A percentile compares a stretch with the other conserved stretches of the same genome.
Evolutionary conservation across 441 rosid species (phyloP).

Genomic region (Pelargonium cotyledonis): DNA sequence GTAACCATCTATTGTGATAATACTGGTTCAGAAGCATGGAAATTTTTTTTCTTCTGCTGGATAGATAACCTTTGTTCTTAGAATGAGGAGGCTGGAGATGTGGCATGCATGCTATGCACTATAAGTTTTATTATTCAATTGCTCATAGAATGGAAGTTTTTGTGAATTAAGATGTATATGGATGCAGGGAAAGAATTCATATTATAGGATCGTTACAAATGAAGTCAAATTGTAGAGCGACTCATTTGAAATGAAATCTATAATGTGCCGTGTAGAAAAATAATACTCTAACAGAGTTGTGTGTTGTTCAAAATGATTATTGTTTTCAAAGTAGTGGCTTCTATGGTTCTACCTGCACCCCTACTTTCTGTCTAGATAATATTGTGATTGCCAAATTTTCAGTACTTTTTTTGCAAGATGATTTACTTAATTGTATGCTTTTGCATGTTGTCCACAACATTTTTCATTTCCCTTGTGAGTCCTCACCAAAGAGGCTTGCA

Average conservation of each 20-base stretch:
- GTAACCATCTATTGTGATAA: not conserved
- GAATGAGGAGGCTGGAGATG: not conserved
- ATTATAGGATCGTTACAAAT: not conserved
- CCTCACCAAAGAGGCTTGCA: not conserved
- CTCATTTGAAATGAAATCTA: no score
- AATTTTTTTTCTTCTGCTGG: not conserved
- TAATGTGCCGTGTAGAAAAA: no score
- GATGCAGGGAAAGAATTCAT: not conserved
- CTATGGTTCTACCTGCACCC: not conserved
- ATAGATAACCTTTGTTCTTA: not conserved
- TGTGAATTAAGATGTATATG: not conserved
- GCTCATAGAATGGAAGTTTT: not conserved
- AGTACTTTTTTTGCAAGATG: not conserved
- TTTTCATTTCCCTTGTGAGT: not conserved
- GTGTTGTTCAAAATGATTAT: not conserved
- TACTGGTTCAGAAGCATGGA: not conserved
- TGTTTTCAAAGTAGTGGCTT: not conserved
- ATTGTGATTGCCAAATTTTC: not conserved
- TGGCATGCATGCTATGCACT: not conserved
- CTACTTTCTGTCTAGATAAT: not conserved
- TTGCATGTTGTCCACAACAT: not conserved
- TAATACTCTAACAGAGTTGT: not conserved
- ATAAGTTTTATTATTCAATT: not conserved
- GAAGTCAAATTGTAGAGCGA: not conserved
- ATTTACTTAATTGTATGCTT: not conserved